A percentile compares a stretch with the other conserved stretches of the same genome.
Conservation (phyloP, 306 rosid species). For the Acacia confusa region DNA sequence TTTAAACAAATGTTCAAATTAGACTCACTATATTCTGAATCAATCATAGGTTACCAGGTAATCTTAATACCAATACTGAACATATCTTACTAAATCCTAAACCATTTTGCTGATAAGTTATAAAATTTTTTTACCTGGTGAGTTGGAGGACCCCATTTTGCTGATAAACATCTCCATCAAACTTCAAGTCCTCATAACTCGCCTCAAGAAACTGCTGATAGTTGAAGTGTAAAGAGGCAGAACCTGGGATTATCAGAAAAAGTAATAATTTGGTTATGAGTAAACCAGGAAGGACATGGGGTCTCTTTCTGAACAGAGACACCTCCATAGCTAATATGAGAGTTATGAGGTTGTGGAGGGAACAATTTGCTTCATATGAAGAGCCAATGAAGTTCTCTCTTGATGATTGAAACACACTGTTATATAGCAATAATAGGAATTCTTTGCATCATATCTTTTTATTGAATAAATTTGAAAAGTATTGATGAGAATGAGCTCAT, state of each 20-base stretch:
- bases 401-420: neutral
- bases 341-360: neutral
- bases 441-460: neutral
- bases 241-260: neutral
- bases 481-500: neutral
- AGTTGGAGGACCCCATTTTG: conserved; percentile 22
- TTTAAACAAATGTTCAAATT: neutral
- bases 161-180: conserved; percentile 13
- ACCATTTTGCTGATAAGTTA: neutral
- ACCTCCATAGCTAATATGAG: neutral
- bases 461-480: neutral
- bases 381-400: neutral
- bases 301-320: neutral
- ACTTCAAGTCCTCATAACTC: neutral
- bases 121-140: neutral
- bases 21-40: neutral
- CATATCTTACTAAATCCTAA: neutral
- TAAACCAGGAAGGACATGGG: neutral
- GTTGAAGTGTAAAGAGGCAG: neutral
- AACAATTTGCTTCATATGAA: neutral
- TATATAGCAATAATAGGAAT: neutral
- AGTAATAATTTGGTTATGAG: neutral
- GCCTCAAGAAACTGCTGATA: neutral
- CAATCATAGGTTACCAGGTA: neutral
- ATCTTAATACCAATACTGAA: neutral